Conservation (phyloP, 768 basidiomycete genomes). For the Suillus alpinus region DNA sequence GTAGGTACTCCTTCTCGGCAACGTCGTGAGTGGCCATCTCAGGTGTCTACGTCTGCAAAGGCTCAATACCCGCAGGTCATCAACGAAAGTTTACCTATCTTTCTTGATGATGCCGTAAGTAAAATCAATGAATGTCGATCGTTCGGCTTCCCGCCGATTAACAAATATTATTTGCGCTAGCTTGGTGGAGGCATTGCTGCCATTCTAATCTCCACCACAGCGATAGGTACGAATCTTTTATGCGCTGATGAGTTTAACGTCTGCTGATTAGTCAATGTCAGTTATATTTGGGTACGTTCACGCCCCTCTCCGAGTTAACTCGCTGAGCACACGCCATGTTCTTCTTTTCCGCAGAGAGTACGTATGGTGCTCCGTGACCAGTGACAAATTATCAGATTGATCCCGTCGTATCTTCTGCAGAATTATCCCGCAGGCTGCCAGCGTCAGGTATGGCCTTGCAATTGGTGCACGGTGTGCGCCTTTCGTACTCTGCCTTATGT, state of each 20-base stretch:
- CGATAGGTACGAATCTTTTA: slow-evolving; percentile 35
- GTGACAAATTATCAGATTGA: not conserved
- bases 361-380: slow-evolving; percentile 10
- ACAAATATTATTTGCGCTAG: slow-evolving; percentile 14
- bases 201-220: slow-evolving; percentile 73
- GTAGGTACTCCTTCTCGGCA: slow-evolving; percentile 81
- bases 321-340: not conserved
- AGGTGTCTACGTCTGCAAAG: not conserved
- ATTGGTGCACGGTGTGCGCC: slow-evolving; percentile 80
- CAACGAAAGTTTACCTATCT: slow-evolving; percentile 83
- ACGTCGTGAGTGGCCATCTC: slow-evolving; percentile 58
- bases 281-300: slow-evolving; percentile 77
- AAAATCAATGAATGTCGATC: not conserved
- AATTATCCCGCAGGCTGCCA: slow-evolving; percentile 72
- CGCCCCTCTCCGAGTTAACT: not conserved
- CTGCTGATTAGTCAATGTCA: slow-evolving; percentile 22
- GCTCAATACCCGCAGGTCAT: slow-evolving; percentile 51
- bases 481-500: slow-evolving; percentile 73
- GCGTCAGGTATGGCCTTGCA: slow-evolving; percentile 73
- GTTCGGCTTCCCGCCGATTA: slow-evolving; percentile 6
- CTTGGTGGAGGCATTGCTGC: slow-evolving; percentile 74
- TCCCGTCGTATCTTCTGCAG: slow-evolving; percentile 27
- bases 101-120: slow-evolving; percentile 66
- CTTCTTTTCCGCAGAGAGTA: slow-evolving; percentile 35
- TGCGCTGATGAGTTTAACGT: not conserved